phyloP scores from a whole-genome alignment of 73 alveolate species.

The Paramecium bursaria region DNA sequence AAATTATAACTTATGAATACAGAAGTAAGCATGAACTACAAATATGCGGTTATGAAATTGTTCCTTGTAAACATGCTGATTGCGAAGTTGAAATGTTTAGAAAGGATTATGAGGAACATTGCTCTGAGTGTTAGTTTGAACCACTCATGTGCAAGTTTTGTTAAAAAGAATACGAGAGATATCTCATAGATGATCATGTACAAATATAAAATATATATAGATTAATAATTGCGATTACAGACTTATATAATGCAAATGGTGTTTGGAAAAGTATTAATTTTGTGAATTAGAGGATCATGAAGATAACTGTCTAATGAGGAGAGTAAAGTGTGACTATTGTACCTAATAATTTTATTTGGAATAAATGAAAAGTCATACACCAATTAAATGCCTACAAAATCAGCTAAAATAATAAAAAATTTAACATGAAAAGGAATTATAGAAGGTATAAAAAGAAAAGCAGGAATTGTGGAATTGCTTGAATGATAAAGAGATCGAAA shows the following conservation, averaged over 20 bases:
- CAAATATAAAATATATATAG: background rate
- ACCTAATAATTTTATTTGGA: background rate
- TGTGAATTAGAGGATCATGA: background rate
- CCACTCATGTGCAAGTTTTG: slow-evolving; percentile 19
- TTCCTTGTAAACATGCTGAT: background rate
- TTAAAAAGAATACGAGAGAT: background rate
- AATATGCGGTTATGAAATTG: background rate
- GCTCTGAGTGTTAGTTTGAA: slow-evolving; percentile 14
- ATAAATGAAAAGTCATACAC: slow-evolving; percentile 26
- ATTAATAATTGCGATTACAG: slow-evolving; percentile 1
- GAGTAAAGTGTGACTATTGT: background rate
- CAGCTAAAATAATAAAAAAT: background rate
- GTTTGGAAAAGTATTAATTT: background rate
- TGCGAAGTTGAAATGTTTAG: slow-evolving; percentile 1
- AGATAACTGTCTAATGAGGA: slow-evolving; percentile 2
- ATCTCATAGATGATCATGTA: slow-evolving; percentile 23
- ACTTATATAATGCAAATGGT: slow-evolving; percentile 38
- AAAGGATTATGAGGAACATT: slow-evolving; percentile 14
- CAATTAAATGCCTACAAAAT: background rate
- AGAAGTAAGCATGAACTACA: slow-evolving; percentile 15
- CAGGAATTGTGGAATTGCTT: background rate
- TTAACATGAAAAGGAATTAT: background rate
- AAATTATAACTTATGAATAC: slow-evolving; percentile 49
- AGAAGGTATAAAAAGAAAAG: too few species aligned
- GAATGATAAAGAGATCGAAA: background rate